Percentiles rank a stretch among this genome's conserved stretches.
Conservation (phyloP, 2,329 filamentous ascomycete genomes). For the Xylaria multiplex region DNA sequence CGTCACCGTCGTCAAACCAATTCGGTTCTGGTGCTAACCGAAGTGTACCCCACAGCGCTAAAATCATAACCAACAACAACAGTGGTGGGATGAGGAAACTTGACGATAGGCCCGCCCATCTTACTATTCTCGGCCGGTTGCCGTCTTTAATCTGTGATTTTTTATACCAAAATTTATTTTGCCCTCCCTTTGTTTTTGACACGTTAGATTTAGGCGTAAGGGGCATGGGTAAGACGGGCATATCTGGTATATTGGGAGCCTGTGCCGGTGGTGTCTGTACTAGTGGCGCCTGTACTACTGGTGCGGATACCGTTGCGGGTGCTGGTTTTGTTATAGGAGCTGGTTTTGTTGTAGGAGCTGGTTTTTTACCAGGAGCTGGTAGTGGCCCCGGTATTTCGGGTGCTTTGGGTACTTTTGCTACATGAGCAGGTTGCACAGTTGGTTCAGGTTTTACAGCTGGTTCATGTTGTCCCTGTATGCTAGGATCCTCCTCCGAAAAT, state of each 20-base stretch:
- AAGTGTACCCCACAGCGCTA: constrained; percentile 16
- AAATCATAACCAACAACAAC: constrained; percentile 15
- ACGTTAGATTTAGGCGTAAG: too few relatives aligned
- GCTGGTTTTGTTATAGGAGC: too few relatives aligned
- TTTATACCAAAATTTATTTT: not conserved
- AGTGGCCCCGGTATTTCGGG: too few relatives aligned
- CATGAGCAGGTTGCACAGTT: not conserved
- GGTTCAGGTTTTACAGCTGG: not conserved
- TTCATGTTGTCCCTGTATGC: not conserved
- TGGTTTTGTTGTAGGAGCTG: too few relatives aligned
- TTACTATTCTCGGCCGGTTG: not conserved
- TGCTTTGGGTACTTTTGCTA: not conserved
- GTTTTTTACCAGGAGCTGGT: too few relatives aligned
- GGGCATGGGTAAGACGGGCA: too few relatives aligned
- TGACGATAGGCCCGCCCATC: constrained; percentile 1
- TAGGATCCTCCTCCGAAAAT: not conserved
- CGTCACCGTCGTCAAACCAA: not conserved
- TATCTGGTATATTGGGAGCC: too few relatives aligned
- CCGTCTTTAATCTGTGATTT: not conserved
- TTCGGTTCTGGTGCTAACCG: constrained; percentile 7
- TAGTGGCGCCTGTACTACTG: too few relatives aligned
- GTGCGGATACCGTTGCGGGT: too few relatives aligned
- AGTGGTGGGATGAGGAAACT: not conserved
- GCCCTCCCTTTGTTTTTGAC: not conserved
- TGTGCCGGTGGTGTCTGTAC: too few relatives aligned